Evolutionary conservation across 116 monocot species (phyloP).

Genomic region (Zostera marina): DNA sequence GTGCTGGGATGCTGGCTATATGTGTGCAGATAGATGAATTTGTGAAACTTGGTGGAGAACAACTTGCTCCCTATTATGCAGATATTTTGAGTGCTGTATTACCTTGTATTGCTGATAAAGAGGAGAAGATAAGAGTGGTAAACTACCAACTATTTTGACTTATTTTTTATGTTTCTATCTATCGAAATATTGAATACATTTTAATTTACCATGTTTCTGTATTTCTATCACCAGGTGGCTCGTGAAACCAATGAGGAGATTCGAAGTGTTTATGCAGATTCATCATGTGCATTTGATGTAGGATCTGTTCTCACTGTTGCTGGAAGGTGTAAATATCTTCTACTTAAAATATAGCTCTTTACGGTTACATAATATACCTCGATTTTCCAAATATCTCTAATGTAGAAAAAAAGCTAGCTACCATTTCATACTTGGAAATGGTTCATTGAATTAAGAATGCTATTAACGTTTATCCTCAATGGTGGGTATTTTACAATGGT

Average conservation of each 20-base stretch:
- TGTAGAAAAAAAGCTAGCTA: neutral
- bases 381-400: neutral
- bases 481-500: neutral
- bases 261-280: slow-evolving; percentile 55
- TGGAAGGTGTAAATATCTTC: slow-evolving; percentile 51
- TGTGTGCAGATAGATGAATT: slow-evolving; percentile 91
- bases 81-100: slow-evolving; percentile 92
- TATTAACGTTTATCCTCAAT: neutral
- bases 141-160: neutral
- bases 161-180: neutral
- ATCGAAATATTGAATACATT: neutral
- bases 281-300: slow-evolving; percentile 75
- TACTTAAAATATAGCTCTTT: neutral
- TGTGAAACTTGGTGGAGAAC: slow-evolving; percentile 94
- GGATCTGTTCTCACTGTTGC: slow-evolving; percentile 77
- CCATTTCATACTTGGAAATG: neutral
- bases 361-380: neutral
- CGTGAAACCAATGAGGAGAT: slow-evolving; percentile 98
- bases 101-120: slow-evolving; percentile 96
- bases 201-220: neutral
- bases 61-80: slow-evolving; percentile 95
- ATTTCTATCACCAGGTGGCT: slow-evolving; percentile 51
- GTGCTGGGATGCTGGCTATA: neutral
- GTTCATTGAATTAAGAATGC: neutral
- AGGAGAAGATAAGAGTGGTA: slow-evolving; percentile 97